Base-by-base conservation (phyloP, 805 yeast genomes). In the Kodamaea leandrae region DNA sequence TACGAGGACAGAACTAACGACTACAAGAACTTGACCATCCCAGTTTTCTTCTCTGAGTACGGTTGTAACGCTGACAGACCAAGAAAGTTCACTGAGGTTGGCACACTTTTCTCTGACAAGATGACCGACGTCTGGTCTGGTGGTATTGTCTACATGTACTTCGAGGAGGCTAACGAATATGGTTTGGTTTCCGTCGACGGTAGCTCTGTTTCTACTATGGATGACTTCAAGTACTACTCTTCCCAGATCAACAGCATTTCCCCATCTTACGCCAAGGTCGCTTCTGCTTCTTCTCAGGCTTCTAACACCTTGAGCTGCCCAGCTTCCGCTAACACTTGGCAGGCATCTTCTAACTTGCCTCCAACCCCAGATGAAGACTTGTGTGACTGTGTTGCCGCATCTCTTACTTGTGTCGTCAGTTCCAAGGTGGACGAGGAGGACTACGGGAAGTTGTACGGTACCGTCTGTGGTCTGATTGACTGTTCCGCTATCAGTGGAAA, bases 101-200 rank as follows among this genome's bases (percentile, higher is more conserved):
- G 69, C 12, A 76, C 89, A 4, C 61, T 87, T 6, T 87, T 74
- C 67, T 64, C 80, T 23, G 70, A 64, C 46, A 66, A 85, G 19
- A 87, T 87, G 96, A 83, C 93, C 36, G 85, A 78, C 55, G 90
- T 87, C 39, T 88, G 95, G 93, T 86, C 95, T 30, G 96, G 96
- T 59, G 96, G 96, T 64, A 85, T 87, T 53, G 91, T 86, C 40
- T 87, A 88, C 75, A 86, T 86, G 93, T 87, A 86, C 69, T 85
- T 82, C 61, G 80, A 88, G 71, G 96, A 87, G 66, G 81, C 65
- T 35, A 88, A 88, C 66, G 63, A 85, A 51, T 87, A 86, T 59
- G 96, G 96, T 46, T 74, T 87, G 46, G 95, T 87, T 18, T 56
- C 81, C 23, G 66, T 83, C 36, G 56, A 54, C 15, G 48, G 48